Percentiles rank a stretch among this genome's conserved stretches.
Evolutionary conservation across 2,329 filamentous ascomycete species (phyloP).

Genomic region (Chlorencoelia australis): DNA sequence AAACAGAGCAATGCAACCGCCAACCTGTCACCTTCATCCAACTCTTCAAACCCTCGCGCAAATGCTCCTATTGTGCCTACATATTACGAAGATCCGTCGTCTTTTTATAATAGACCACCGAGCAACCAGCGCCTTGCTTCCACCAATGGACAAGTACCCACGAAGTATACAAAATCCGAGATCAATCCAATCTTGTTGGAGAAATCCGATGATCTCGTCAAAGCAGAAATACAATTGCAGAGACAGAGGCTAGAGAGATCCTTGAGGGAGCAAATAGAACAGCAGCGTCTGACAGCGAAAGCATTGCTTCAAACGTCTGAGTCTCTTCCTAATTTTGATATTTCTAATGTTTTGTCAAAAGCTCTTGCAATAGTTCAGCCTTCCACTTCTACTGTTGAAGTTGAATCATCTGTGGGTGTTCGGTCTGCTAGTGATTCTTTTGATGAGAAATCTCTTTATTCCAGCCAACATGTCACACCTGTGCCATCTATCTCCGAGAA

Average conservation of each 20-base stretch:
- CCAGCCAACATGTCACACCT: slow-evolving; percentile 79
- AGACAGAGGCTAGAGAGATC: slow-evolving; percentile 71
- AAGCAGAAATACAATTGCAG: slow-evolving; percentile 70
- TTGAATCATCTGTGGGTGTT: slow-evolving; percentile 44
- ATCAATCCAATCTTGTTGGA: slow-evolving; percentile 77
- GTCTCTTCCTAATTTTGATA: slow-evolving; percentile 53
- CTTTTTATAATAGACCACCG: slow-evolving; percentile 17
- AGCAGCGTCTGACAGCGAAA: slow-evolving; percentile 39
- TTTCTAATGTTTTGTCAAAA: slow-evolving; percentile 62
- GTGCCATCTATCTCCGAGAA: slow-evolving; percentile 37
- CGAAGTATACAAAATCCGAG: slow-evolving; percentile 34
- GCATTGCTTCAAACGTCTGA: slow-evolving; percentile 36
- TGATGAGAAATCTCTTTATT: slow-evolving; percentile 93
- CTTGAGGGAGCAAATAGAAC: slow-evolving; percentile 68
- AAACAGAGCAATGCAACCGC: slow-evolving; percentile 18
- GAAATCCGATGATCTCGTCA: slow-evolving; percentile 76
- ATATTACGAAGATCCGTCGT: slow-evolving; percentile 17
- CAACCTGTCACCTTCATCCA: slow-evolving; percentile 18
- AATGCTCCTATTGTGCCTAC: slow-evolving; percentile 10
- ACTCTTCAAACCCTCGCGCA: slow-evolving; percentile 16
- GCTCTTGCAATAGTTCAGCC: slow-evolving; percentile 62
- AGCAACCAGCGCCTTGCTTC: slow-evolving; percentile 22
- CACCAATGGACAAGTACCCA: slow-evolving; percentile 22
- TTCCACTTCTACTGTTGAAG: slow-evolving; percentile 41
- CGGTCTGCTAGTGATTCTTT: slow-evolving; percentile 70